A percentile compares a stretch with the other conserved stretches of the same genome.
phyloP scores from a whole-genome alignment of 805 yeast genomes.

The Hanseniaspora lachancei region DNA sequence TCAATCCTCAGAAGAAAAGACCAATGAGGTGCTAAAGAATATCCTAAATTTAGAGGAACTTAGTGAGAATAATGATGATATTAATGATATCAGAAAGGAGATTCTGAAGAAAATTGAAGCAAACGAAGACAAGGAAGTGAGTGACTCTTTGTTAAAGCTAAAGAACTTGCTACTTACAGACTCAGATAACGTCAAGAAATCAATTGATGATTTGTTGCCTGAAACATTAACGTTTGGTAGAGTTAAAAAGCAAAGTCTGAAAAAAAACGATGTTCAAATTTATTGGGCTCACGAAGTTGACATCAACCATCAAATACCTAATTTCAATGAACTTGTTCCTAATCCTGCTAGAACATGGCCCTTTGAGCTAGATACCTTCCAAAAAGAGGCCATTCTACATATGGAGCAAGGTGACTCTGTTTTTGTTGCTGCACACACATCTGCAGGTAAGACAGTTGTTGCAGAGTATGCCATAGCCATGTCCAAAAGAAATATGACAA shows the following conservation, averaged over 20 bases:
- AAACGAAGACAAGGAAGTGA: constrained; percentile 3
- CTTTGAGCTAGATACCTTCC: constrained; percentile 85
- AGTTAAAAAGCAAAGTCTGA: constrained; percentile 16
- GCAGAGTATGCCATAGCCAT: constrained; percentile 97
- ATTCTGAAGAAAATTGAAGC: constrained; percentile 11
- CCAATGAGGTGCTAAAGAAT: constrained; percentile 20
- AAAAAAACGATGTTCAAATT: constrained; percentile 28
- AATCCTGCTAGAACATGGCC: constrained; percentile 92
- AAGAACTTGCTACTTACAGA: constrained; percentile 8
- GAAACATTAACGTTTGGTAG: constrained; percentile 38
- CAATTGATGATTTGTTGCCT: constrained; percentile 38
- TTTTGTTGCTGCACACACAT: constrained; percentile 96
- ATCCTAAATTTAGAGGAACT: constrained; percentile 15
- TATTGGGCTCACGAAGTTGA: constrained; percentile 96
- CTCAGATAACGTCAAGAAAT: constrained; percentile 15
- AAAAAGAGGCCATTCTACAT: constrained; percentile 92
- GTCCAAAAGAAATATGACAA: constrained; percentile 93
- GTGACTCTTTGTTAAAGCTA: constrained; percentile 13
- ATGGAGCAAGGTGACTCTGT: constrained; percentile 97
- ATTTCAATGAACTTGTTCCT: constrained; percentile 80
- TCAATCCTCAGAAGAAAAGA: constrained; percentile 16
- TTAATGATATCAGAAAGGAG: constrained; percentile 22
- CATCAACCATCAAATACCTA: constrained; percentile 61
- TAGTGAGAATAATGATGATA: constrained; percentile 26
- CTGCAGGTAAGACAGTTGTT: constrained; percentile 97